These are phyloP conservation scores for Verticillium dahliae DNA, from an alignment of 2,329 filamentous ascomycete species.

Conservation along the genomic window DNA sequence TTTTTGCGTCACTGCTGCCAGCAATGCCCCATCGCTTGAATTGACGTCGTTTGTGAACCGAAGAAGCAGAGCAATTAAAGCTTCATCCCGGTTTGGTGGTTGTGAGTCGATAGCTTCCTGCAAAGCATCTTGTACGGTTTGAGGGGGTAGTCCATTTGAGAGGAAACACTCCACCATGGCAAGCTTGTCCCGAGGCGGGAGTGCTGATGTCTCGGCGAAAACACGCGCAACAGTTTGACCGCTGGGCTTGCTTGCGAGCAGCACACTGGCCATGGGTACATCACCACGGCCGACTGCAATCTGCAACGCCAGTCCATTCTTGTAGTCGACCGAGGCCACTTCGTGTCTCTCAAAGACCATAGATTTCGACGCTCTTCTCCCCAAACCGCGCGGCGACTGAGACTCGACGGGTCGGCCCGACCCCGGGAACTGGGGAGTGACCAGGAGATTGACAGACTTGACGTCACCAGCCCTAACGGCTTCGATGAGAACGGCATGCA, in stretches of 20 bases:
- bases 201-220: slow-evolving; percentile 39
- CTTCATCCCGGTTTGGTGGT: slow-evolving; percentile 38
- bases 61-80: slow-evolving; percentile 45
- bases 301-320: slow-evolving; percentile 42
- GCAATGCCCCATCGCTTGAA: slow-evolving; percentile 42
- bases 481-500: slow-evolving; percentile 44
- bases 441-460: slow-evolving; percentile 39
- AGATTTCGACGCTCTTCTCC: slow-evolving; percentile 14
- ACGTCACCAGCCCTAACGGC: slow-evolving; percentile 41
- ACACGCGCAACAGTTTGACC: slow-evolving; percentile 38
- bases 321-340: slow-evolving; percentile 45
- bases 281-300: slow-evolving; percentile 41
- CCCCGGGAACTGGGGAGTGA: slow-evolving; percentile 39
- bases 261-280: slow-evolving; percentile 33
- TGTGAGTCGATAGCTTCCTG: slow-evolving; percentile 46
- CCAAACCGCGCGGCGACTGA: neutral
- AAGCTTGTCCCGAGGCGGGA: slow-evolving; percentile 36
- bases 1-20: slow-evolving; percentile 38
- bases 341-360: slow-evolving; percentile 36
- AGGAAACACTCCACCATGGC: slow-evolving; percentile 44
- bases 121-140: slow-evolving; percentile 40
- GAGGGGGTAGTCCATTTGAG: slow-evolving; percentile 36
- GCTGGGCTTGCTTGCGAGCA: slow-evolving; percentile 40
- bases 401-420: slow-evolving; percentile 12
- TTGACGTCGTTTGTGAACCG: slow-evolving; percentile 47